Evolutionary conservation across 768 basidiomycete species (phyloP).

Genomic region (Podaxis sp.): DNA sequence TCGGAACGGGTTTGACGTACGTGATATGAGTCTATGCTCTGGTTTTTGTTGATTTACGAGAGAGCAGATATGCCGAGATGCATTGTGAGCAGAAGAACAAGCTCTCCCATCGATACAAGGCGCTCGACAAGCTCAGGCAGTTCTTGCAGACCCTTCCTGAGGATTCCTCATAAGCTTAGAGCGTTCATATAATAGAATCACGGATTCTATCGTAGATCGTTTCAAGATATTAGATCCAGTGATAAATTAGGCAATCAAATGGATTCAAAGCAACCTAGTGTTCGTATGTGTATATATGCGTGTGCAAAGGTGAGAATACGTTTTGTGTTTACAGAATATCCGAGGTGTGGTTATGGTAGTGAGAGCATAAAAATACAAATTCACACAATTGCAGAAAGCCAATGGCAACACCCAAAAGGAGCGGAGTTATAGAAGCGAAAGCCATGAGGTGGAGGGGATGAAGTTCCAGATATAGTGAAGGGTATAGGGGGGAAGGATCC

Average conservation of each 20-base stretch:
- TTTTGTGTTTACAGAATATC: not conserved
- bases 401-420: not conserved
- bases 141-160: constrained; percentile 37
- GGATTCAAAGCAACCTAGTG: not conserved
- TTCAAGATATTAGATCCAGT: not conserved
- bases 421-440: not conserved
- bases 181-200: not conserved
- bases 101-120: constrained; percentile 72
- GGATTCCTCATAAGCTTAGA: not conserved
- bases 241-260: not conserved
- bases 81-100: constrained; percentile 64
- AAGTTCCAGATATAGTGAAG: not conserved
- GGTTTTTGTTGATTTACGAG: not conserved
- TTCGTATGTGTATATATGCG: not conserved
- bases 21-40: constrained; percentile 11
- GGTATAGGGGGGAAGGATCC: not conserved
- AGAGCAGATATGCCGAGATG: constrained; percentile 74
- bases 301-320: not conserved
- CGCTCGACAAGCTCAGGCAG: constrained; percentile 63
- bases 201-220: not conserved
- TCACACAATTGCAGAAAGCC: not conserved
- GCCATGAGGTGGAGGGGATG: not conserved
- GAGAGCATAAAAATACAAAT: not conserved
- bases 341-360: constrained; percentile 2
- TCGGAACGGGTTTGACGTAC: constrained; percentile 78